Base-by-base conservation (phyloP, 1,139 yeast species). In the Hemisphaericaspora subhashii region DNA sequence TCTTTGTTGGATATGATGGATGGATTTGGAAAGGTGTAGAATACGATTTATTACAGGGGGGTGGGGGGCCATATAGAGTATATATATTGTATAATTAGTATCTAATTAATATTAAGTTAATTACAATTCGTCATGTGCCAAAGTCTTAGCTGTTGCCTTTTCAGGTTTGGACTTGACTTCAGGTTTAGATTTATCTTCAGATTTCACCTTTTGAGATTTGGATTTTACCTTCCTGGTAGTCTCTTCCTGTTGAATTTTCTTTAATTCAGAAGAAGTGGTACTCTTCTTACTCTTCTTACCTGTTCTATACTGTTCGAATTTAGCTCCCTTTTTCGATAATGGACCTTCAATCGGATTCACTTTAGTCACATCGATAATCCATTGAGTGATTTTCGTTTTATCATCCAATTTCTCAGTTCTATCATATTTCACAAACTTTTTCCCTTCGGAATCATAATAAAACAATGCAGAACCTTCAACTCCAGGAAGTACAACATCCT, bases 1-100 rank as follows among this genome's bases (percentile, higher is more conserved):
- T 60, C 58, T 15, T 54, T 67, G 34, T 53, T 64, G 52, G 64
- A 57, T 33, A 61, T 65, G 70, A 65, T 68, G 66, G 73, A 67
- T 43, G 54, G 42, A 36, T 55, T 66, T 27, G 68, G 66, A 23
- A 54, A 50, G 44, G 58, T 48, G 2, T 57, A 46, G 36, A 29
- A n/a, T n/a, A n/a, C n/a, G n/a, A n/a, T n/a, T n/a, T n/a, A n/a
- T n/a, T n/a, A n/a, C n/a, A n/a, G n/a, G n/a, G n/a, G n/a, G n/a
- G n/a, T n/a, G n/a, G n/a, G n/a, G n/a, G n/a, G n/a, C n/a, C n/a
- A n/a, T n/a, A n/a, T n/a, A n/a, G n/a, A n/a, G n/a, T n/a, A n/a
- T n/a, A n/a, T 15, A 15, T 27, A 16, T 15, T 8, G 21, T 29
- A 14, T 9, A 4, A 18, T 11, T 5, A 31, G 7, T 14, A 10